A percentile compares a stretch with the other conserved stretches of the same genome.
phyloP scores from a whole-genome alignment of 2,329 filamentous ascomycete genomes.

The Aaosphaeria arxii region DNA sequence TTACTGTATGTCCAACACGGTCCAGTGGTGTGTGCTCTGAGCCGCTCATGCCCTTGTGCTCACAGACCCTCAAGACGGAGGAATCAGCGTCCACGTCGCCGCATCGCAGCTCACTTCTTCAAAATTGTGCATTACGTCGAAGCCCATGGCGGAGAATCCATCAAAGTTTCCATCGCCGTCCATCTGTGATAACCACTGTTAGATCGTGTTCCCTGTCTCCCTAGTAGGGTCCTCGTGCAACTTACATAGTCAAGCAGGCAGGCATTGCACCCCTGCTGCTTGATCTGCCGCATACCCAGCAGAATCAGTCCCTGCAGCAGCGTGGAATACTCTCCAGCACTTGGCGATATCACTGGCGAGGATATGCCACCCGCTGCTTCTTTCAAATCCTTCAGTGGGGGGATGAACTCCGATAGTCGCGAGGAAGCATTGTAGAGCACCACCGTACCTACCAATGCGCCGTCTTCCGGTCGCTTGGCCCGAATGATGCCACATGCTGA shows the following conservation, averaged over 20 bases:
- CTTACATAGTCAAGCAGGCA: constrained; percentile 79
- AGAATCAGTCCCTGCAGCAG: constrained; percentile 76
- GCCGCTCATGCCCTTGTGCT: no score
- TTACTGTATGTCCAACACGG: background rate
- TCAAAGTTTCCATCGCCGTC: constrained; percentile 71
- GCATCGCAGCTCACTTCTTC: constrained; percentile 75
- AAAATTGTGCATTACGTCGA: constrained; percentile 73
- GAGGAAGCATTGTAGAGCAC: constrained; percentile 74
- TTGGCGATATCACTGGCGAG: constrained; percentile 71
- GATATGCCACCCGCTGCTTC: constrained; percentile 72
- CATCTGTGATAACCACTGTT: constrained; percentile 47
- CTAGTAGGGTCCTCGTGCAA: constrained; percentile 10
- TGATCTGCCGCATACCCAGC: constrained; percentile 79
- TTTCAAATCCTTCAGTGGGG: constrained; percentile 60
- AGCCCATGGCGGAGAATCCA: constrained; percentile 74
- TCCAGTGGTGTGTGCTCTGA: background rate
- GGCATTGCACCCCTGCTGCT: constrained; percentile 69
- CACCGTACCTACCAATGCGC: constrained; percentile 71
- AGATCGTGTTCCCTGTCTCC: no score
- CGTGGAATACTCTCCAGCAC: constrained; percentile 64
- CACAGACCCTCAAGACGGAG: constrained; percentile 37
- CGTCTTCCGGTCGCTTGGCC: constrained; percentile 68
- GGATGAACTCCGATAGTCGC: constrained; percentile 66
- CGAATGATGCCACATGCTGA: constrained; percentile 78
- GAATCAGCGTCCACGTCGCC: constrained; percentile 58